phyloP scores from a whole-genome alignment of 2,329 filamentous ascomycete genomes.

The Clonostachys byssicola region DNA sequence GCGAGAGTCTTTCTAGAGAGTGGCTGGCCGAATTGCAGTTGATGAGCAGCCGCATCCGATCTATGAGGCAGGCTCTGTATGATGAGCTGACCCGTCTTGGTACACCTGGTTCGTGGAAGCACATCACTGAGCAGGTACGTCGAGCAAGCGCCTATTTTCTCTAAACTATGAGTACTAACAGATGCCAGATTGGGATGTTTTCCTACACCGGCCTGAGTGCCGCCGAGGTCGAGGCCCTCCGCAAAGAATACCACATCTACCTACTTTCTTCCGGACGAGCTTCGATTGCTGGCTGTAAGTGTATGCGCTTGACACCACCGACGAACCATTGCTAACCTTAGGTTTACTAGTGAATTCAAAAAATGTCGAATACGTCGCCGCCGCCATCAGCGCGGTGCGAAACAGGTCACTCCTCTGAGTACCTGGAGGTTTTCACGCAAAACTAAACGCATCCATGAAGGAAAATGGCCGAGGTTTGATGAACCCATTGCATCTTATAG shows the following conservation, averaged over 20 bases:
- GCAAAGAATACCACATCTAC: constrained; percentile 2
- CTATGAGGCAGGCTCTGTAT: constrained; percentile 22
- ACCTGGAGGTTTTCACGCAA: too few relatives aligned
- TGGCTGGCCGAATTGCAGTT: constrained; percentile 19
- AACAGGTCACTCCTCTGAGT: too few relatives aligned
- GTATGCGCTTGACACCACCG: constrained; percentile 62
- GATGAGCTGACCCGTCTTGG: constrained; percentile 19
- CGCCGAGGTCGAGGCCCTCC: constrained; percentile 15
- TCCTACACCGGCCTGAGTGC: constrained; percentile 24
- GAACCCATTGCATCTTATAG: too few relatives aligned
- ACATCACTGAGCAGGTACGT: constrained; percentile 40
- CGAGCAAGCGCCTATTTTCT: constrained; percentile 80
- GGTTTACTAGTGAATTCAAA: constrained; percentile 95
- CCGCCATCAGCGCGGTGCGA: too few relatives aligned
- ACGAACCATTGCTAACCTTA: constrained; percentile 85
- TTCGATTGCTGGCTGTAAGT: constrained; percentile 4
- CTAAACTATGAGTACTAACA: constrained; percentile 90
- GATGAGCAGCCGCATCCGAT: constrained; percentile 23
- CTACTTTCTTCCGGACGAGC: constrained; percentile 3
- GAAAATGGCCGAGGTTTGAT: too few relatives aligned
- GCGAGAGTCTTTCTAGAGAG: not conserved
- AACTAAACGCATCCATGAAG: too few relatives aligned
- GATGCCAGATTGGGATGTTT: constrained; percentile 58
- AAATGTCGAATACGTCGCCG: constrained; percentile 89
- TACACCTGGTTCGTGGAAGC: constrained; percentile 28